These are phyloP conservation scores for Fusarium longipes DNA, from an alignment of 2,329 filamentous ascomycete genomes.

Conservation along the genomic window DNA sequence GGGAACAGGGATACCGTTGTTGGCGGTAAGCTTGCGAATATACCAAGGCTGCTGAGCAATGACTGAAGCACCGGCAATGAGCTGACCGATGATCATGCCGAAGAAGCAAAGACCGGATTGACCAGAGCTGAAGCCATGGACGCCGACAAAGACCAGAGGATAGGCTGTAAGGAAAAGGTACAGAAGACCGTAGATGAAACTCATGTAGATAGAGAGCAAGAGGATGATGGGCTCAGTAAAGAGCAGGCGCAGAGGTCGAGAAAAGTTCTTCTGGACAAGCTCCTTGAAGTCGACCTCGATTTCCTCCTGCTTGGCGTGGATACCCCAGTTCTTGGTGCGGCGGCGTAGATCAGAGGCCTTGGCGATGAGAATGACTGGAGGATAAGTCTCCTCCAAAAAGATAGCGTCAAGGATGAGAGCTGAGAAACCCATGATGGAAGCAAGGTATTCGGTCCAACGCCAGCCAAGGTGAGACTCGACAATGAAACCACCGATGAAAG, in stretches of 20 bases:
- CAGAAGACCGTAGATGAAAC: slow-evolving; percentile 80
- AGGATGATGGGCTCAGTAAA: slow-evolving; percentile 77
- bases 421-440: slow-evolving; percentile 70
- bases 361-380: slow-evolving; percentile 70
- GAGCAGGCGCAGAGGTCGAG: slow-evolving; percentile 73
- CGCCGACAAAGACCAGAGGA: slow-evolving; percentile 78
- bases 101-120: slow-evolving; percentile 84
- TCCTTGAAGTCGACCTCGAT: slow-evolving; percentile 74
- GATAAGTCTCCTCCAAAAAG: slow-evolving; percentile 76
- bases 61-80: slow-evolving; percentile 74
- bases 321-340: slow-evolving; percentile 75
- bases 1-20: slow-evolving; percentile 72
- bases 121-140: slow-evolving; percentile 77
- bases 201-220: slow-evolving; percentile 75
- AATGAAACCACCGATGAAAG: slow-evolving; percentile 77
- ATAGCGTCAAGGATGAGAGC: slow-evolving; percentile 70
- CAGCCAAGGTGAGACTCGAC: slow-evolving; percentile 71
- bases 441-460: slow-evolving; percentile 78
- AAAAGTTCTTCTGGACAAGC: slow-evolving; percentile 73
- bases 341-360: slow-evolving; percentile 72
- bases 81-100: slow-evolving; percentile 80
- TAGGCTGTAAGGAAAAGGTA: slow-evolving; percentile 91
- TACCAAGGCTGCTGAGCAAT: slow-evolving; percentile 74
- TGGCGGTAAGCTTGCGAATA: slow-evolving; percentile 73
- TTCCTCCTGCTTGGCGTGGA: slow-evolving; percentile 78